A percentile compares a stretch with the other conserved stretches of the same genome.
Evolutionary conservation across 306 rosid species (phyloP).

Genomic region (Fragaria iinumae): DNA sequence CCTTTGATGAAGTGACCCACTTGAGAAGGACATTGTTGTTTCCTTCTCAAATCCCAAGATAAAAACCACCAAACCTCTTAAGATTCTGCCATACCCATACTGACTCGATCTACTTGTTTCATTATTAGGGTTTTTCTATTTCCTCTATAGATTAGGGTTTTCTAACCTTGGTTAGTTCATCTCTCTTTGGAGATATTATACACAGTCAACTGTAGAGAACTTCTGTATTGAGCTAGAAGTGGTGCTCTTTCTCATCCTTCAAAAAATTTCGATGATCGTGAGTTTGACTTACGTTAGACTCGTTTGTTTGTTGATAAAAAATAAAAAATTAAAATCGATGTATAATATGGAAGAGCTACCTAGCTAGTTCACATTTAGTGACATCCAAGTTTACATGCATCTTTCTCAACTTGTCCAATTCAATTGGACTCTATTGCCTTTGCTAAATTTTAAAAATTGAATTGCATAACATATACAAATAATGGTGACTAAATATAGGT

Average conservation of each 20-base stretch:
- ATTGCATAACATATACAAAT: neutral
- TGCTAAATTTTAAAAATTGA: slow-evolving; percentile 14
- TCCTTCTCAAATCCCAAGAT: slow-evolving; percentile 43
- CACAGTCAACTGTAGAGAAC: neutral
- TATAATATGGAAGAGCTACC: neutral
- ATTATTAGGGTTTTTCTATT: slow-evolving; percentile 11
- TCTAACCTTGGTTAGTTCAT: slow-evolving; percentile 8
- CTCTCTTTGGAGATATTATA: neutral
- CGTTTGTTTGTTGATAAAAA: too few relatives aligned
- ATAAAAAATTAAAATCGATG: too few relatives aligned
- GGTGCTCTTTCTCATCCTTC: neutral
- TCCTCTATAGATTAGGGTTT: slow-evolving; percentile 3
- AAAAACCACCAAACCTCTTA: slow-evolving; percentile 25
- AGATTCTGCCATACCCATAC: slow-evolving; percentile 18
- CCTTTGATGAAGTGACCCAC: slow-evolving; percentile 55
- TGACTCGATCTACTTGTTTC: slow-evolving; percentile 10
- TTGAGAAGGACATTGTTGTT: slow-evolving; percentile 54
- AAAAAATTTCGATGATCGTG: neutral
- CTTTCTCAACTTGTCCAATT: slow-evolving; percentile 21
- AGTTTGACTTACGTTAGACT: too few relatives aligned
- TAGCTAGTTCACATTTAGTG: neutral
- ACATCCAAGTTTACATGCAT: slow-evolving; percentile 23
- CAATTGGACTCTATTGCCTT: slow-evolving; percentile 26
- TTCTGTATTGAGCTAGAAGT: neutral
- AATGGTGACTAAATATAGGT: neutral